Evolutionary conservation across 83 land plant species (phyloP), one percentile per base, ranked within the genome.

Genomic region (Diphasiastrum complanatum): DNA sequence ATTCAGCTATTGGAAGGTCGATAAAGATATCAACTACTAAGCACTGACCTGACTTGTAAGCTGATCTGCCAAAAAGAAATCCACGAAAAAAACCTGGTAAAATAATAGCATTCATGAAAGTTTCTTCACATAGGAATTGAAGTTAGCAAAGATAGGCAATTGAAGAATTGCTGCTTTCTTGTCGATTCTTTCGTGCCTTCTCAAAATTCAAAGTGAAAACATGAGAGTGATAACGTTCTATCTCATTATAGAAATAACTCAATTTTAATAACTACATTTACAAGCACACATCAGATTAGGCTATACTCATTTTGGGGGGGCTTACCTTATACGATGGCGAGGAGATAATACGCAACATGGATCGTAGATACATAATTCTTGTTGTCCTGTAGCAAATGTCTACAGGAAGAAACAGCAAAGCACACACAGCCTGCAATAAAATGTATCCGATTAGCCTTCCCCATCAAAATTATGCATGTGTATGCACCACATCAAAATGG

Each of bases 1-100:
- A n/a, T n/a, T n/a, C n/a, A n/a, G n/a, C n/a, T n/a, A n/a, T n/a
- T n/a, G n/a, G n/a, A n/a, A n/a, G n/a, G n/a, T n/a, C n/a, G n/a
- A n/a, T n/a, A n/a, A n/a, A n/a, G n/a, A n/a, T n/a, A n/a, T n/a
- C n/a, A n/a, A n/a, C n/a, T n/a, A n/a, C n/a, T n/a, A n/a, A n/a
- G n/a, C n/a, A 19, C 26, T 12, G 33, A 45, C 73, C 73, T 70
- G 68, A 34, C 73, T 70, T 24, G 73, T 70, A 5, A 70, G 54
- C 35, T 70, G 73, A 25, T 70, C 73, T 2, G 69, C 69, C 0
- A 70, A 59, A 28, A 70, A 70, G 26, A 70, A 70, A 14, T 64
- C 73, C 3, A 38, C 23, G 18, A 70, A 63, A 5, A 46, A 18
- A n/a, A 70, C 69, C 73, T 70, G 22, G 6, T 2, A 20, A 30